Percentiles rank a stretch among this genome's conserved stretches.
phyloP scores from a whole-genome alignment of 805 yeast genomes.

The Saccharomycopsis microspora region DNA sequence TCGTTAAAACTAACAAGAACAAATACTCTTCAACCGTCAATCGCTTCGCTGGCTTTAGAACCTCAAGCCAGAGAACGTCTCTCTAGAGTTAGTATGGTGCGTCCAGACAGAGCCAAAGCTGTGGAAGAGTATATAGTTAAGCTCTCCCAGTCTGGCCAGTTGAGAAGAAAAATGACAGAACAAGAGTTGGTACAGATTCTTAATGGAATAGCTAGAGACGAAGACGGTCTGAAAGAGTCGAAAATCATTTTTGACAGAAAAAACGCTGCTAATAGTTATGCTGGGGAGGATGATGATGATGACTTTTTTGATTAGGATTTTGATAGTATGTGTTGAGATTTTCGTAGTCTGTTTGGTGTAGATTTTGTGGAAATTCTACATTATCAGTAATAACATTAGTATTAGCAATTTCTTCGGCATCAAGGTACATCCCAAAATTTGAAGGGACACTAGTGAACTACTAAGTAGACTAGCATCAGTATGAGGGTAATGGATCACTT shows the following conservation, averaged over 20 bases:
- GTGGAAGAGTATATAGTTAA: constrained; percentile 73
- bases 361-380: too few relatives aligned
- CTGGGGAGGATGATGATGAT: constrained; percentile 27
- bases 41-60: constrained; percentile 51
- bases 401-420: neutral
- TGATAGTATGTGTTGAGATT: too few relatives aligned
- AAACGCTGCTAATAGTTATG: constrained; percentile 21
- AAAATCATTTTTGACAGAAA: constrained; percentile 55
- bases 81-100: constrained; percentile 75
- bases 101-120: constrained; percentile 82
- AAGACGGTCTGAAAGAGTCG: constrained; percentile 45
- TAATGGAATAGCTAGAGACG: constrained; percentile 71
- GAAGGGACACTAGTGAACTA: too few relatives aligned
- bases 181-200: constrained; percentile 72
- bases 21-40: neutral
- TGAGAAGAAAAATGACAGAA: constrained; percentile 66
- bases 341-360: too few relatives aligned
- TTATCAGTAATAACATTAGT: neutral
- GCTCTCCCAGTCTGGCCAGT: constrained; percentile 66
- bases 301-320: constrained; percentile 22
- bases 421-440: too few relatives aligned
- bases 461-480: too few relatives aligned
- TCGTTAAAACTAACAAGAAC: neutral
- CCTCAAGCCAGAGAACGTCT: constrained; percentile 82
- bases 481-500: too few relatives aligned